Evolutionary conservation across 164 flowering plant species (phyloP), one percentile per base, ranked within the genome.

Genomic region (Aristolochia contorta): DNA sequence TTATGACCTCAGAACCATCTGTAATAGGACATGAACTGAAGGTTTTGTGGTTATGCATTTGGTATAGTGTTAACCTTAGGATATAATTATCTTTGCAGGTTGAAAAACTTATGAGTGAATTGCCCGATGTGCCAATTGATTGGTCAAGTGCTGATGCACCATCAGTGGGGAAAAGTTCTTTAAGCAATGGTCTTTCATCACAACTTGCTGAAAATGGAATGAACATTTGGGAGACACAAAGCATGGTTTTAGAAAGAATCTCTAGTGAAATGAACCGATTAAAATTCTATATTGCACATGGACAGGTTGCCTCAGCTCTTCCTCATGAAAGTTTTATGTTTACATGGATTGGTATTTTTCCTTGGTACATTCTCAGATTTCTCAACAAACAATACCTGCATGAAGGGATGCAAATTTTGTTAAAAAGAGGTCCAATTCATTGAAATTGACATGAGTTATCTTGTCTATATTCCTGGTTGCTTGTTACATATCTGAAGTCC

Each of bases 211-310:
- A 90, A 68, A 86, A 77, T 72, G 97, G 83, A 58, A 78, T 82
- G 43, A 85, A 65, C 72, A 58, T 84, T 15, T 80, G 99, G 70
- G 99, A 91, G 67, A 91, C 97, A 27, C 97, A 91, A 73, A 94
- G 99, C 77, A 85, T 88, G 87, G 84, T 91, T 59, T 71, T 94
- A 79, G 99, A 94, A 74, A 81, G 99, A 70, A 89, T 91, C 71
- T 89, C 99, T 10, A 94, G 96, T 79, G 99, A 94, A 76, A 94
- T 94, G 97, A 94, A 94, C 69, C 75, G 97, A 71, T 76, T 94
- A 23, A 91, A 85, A 78, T 94, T 94, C 75, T 87, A 94, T 68
- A 74, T 83, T 22, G 79, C 95, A 70, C 89, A 87, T 75, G 91
- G 89, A 59, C 79, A 94, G 96, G 99, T 94, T 81, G 66, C 33